Conservation (phyloP, 495 filamentous ascomycete genomes). For the Tricharina praecox region DNA sequence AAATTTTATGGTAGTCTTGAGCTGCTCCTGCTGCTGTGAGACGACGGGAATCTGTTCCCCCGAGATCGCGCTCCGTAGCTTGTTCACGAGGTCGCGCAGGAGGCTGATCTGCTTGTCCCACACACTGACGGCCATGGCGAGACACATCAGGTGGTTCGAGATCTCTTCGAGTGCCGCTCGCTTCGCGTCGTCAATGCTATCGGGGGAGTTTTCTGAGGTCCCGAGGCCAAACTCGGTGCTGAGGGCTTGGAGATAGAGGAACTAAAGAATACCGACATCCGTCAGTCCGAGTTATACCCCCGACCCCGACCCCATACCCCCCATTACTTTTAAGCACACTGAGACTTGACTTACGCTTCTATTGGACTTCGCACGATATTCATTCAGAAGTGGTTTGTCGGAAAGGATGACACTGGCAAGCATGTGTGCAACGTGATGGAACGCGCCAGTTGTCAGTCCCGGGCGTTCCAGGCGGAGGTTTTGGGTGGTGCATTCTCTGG, state of each 20-base stretch:
- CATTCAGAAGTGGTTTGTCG: neutral
- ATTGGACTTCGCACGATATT: neutral
- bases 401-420: neutral
- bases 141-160: neutral
- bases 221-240: neutral
- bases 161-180: too few relatives aligned
- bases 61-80: neutral
- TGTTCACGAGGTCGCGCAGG: neutral
- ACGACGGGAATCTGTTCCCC: neutral
- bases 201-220: neutral
- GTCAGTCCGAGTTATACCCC: neutral
- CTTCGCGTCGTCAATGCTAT: too few relatives aligned
- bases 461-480: neutral
- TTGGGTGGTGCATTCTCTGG: neutral
- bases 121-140: neutral
- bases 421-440: neutral
- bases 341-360: neutral
- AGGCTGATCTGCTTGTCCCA: neutral
- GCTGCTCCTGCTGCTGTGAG: neutral
- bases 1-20: neutral
- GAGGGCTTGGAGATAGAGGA: neutral
- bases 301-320: too few relatives aligned
- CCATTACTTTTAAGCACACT: too few relatives aligned
- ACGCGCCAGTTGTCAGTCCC: neutral
- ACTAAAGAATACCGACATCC: neutral